Base-by-base conservation (phyloP, 75 land plant species). In the Cryptomeria japonica region DNA sequence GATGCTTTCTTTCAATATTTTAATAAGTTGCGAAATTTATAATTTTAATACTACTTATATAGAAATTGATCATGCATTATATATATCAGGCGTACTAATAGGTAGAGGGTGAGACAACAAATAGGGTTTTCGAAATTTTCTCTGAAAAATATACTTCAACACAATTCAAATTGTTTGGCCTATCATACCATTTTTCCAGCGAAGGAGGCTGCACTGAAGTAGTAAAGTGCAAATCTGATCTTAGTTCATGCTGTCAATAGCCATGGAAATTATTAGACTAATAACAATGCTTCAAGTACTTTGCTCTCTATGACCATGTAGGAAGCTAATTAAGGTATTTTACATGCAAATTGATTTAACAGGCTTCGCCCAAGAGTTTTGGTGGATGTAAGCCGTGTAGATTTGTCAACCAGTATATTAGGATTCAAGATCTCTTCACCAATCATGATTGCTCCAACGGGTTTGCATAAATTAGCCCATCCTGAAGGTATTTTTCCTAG, bases 401-500 rank as follows among this genome's bases (percentile, higher is more conserved):
- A 98, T 90, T 56, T 94, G 87, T 91, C 96, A 72, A 94, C 96
- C 9, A 86, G 92, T 14, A 85, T 98, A 13, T 61, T 98, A 80
- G 99, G 99, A 72, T 93, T 92, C 89, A 89, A 90, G 34, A 90
- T 94, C 46, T 90, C 95, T 25, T 83, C 94, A 34, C 99, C 99
- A 13, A 98, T 98, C 46, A 90, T 98, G 93, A 86, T 98, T 86
- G 99, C 99, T 46, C 99, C 99, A 15, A 95, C 99, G 44, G 91
- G 93, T 64, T 42, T 90, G 87, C 99, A 98, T 76, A 90, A 94
- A 89, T 56, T 94, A 82, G 99, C 99, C 7, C 95, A 95, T 86
- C 97, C 95, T 80, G 93, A 93, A 73, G 99, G 99, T 97, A 89
- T 37, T 46, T 28, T 8, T 31, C 18, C 15, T 25, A 19, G 31